Evolutionary conservation across 177 flowering plant species (phyloP).

Genomic region (Vitis hybrid): DNA sequence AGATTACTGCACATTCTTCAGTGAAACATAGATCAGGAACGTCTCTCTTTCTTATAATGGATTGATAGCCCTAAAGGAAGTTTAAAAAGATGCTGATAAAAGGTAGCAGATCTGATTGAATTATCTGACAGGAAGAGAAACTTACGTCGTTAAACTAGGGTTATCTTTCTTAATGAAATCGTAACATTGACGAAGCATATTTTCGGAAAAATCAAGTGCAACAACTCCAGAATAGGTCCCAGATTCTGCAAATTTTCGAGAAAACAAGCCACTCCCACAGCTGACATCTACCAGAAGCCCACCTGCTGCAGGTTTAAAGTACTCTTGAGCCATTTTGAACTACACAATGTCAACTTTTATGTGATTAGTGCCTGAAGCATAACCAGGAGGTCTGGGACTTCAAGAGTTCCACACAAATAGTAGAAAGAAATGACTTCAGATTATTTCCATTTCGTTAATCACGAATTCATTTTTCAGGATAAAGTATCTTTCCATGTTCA

Average conservation of each 20-base stretch:
- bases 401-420: no score
- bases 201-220: conserved; percentile 94
- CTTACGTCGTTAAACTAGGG: conserved; percentile 45
- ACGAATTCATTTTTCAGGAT: no score
- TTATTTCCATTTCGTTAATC: no score
- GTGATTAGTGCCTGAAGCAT: no score
- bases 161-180: conserved; percentile 72
- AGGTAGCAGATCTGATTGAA: no score
- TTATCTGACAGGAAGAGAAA: conserved; percentile 8
- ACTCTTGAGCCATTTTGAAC: conserved; percentile 95
- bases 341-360: conserved; percentile 30
- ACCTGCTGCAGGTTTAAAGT: conserved; percentile 77
- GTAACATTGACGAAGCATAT: conserved; percentile 91
- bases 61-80: no score
- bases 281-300: conserved; percentile 95
- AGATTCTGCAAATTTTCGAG: conserved; percentile 84
- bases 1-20: conserved; percentile 61
- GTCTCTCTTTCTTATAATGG: neutral
- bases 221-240: conserved; percentile 72
- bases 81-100: no score
- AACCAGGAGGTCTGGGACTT: no score
- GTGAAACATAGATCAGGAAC: conserved; percentile 15
- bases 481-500: no score
- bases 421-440: no score
- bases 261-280: conserved; percentile 96